Conservation (phyloP, 768 basidiomycete genomes). For the Punctularia strigosozonata region DNA sequence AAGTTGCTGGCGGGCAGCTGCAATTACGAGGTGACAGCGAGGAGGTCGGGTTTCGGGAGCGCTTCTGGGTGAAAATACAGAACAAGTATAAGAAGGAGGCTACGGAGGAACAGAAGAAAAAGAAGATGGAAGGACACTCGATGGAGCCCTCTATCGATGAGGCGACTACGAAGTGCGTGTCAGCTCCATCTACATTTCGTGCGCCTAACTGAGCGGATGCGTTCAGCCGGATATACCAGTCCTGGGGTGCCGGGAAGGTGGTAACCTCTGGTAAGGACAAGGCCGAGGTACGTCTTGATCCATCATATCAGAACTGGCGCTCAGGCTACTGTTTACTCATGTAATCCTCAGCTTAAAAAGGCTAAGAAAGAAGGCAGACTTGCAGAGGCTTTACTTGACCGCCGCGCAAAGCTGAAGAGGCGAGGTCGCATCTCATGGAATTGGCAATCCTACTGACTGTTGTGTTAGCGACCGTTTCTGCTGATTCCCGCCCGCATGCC, state of each 20-base stretch:
- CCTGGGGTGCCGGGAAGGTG: conserved; percentile 75
- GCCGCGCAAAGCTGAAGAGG: conserved; percentile 80
- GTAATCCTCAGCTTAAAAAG: conserved; percentile 47
- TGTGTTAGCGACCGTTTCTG: conserved; percentile 33
- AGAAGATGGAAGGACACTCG: conserved; percentile 30
- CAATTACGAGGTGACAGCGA: conserved; percentile 78
- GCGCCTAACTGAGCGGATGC: conserved; percentile 3
- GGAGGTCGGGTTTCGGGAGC: conserved; percentile 72
- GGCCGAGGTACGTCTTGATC: conserved; percentile 41
- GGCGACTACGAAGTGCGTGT: conserved; percentile 55
- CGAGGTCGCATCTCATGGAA: conserved; percentile 15
- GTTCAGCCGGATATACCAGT: conserved; percentile 57
- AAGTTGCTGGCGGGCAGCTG: conserved; percentile 73
- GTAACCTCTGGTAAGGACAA: conserved; percentile 62
- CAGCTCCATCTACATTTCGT: neutral
- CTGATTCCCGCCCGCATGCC: conserved; percentile 11
- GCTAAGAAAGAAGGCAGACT: conserved; percentile 74
- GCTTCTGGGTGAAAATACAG: conserved; percentile 87
- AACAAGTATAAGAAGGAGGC: conserved; percentile 81
- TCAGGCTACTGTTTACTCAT: conserved; percentile 3
- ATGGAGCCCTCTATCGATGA: conserved; percentile 46
- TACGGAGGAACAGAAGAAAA: conserved; percentile 41
- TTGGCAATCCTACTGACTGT: conserved; percentile 4
- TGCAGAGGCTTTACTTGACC: conserved; percentile 69
- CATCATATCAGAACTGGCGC: conserved; percentile 1